Evolutionary conservation across 768 basidiomycete genomes (phyloP).

Genomic region (Lyophyllum shimeji): DNA sequence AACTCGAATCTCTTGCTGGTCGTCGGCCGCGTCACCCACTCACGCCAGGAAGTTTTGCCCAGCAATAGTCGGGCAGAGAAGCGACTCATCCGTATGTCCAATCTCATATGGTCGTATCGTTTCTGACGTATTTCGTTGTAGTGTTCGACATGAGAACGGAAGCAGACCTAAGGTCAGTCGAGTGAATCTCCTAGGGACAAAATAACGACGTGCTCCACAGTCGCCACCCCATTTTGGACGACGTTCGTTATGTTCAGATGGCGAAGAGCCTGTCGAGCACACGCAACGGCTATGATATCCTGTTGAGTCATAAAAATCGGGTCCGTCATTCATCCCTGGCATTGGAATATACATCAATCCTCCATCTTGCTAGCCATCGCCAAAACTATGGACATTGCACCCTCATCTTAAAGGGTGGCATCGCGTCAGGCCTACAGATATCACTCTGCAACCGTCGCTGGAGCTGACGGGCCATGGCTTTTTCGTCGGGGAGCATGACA

Average conservation of each 20-base stretch:
- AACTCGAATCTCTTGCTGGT: slow-evolving; percentile 9
- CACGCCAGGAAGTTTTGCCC: neutral
- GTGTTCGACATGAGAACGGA: slow-evolving; percentile 7
- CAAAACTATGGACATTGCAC: slow-evolving; percentile 8
- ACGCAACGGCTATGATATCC: slow-evolving; percentile 7
- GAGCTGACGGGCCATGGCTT: slow-evolving; percentile 1
- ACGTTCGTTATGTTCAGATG: slow-evolving; percentile 8
- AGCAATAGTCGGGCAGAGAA: slow-evolving; percentile 15
- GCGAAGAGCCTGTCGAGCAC: neutral
- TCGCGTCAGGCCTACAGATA: neutral
- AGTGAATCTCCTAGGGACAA: neutral
- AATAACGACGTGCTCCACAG: neutral
- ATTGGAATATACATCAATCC: neutral
- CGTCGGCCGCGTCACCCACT: slow-evolving; percentile 4
- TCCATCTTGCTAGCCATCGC: neutral
- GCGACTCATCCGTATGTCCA: slow-evolving; percentile 13
- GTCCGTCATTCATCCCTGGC: neutral
- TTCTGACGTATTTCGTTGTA: neutral
- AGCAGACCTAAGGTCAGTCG: neutral
- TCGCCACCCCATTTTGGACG: slow-evolving; percentile 9
- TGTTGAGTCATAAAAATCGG: slow-evolving; percentile 10
- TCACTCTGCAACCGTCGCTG: neutral
- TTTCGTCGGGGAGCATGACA: slow-evolving; percentile 11
- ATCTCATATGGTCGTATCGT: neutral
- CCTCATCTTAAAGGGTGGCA: neutral